Percentiles rank a stretch among this genome's conserved stretches.
phyloP scores from a whole-genome alignment of 179 eudicot genomes.

The Spergularia azorica region DNA sequence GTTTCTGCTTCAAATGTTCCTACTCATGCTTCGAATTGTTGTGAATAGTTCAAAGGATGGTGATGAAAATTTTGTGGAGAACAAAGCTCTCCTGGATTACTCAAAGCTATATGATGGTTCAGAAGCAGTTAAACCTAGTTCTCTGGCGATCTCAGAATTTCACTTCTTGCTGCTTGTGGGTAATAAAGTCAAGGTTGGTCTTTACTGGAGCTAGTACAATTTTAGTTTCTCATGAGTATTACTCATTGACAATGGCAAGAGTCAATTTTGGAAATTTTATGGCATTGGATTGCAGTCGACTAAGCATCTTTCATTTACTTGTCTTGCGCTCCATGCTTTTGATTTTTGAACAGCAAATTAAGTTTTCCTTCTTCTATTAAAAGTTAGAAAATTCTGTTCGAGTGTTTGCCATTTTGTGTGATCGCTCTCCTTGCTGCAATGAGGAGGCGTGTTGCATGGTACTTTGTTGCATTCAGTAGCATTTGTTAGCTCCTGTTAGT shows the following conservation, averaged over 20 bases:
- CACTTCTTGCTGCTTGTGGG: conserved; percentile 94
- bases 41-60: conserved; percentile 74
- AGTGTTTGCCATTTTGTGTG: not conserved
- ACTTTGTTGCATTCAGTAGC: conserved; percentile 16
- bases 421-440: not conserved
- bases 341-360: not conserved
- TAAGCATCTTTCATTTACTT: not conserved
- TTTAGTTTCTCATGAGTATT: not conserved
- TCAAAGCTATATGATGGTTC: conserved; percentile 81
- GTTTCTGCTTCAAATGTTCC: not conserved
- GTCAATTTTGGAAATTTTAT: not conserved
- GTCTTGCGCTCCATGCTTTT: not conserved
- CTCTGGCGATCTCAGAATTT: conserved; percentile 85
- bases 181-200: conserved; percentile 91
- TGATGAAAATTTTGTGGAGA: conserved; percentile 96
- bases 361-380: not conserved
- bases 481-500: not conserved
- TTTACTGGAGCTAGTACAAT: not conserved
- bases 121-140: conserved; percentile 76
- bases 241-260: not conserved
- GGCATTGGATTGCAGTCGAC: not conserved
- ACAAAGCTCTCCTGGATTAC: conserved; percentile 89
- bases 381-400: not conserved
- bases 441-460: not conserved
- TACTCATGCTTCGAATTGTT: conserved; percentile 20